Conservation (phyloP, 2,329 filamentous ascomycete species). For the Chrysoporthe cubensis region DNA sequence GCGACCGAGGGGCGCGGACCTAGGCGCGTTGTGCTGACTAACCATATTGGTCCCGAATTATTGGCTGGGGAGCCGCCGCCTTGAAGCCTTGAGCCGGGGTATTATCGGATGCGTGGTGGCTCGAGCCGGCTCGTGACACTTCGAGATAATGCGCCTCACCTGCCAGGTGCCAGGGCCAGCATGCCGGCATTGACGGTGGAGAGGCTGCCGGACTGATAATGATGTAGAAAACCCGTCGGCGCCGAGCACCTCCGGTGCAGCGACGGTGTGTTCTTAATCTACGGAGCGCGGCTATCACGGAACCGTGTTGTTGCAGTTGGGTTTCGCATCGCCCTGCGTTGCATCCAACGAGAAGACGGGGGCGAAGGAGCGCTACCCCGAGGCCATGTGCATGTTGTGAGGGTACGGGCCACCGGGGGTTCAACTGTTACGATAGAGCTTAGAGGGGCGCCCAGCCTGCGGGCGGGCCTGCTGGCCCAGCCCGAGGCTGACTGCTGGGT, state of each 20-base stretch:
- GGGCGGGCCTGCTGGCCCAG: background rate
- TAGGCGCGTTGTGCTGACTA: background rate
- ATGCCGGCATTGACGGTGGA: too few relatives aligned
- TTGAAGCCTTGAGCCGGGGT: background rate
- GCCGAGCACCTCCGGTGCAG: background rate
- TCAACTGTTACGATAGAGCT: background rate
- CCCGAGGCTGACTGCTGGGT: background rate
- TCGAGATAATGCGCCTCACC: background rate
- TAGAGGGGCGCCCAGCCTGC: background rate
- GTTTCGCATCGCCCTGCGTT: conserved; percentile 3
- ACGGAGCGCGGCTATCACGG: background rate
- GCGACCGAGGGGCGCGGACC: background rate
- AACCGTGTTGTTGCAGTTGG: background rate
- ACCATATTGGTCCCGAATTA: background rate
- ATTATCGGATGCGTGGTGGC: background rate
- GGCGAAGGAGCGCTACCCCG: background rate
- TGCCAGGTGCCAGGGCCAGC: too few relatives aligned
- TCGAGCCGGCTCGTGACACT: background rate
- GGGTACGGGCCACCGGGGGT: background rate
- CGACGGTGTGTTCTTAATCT: background rate
- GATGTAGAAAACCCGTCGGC: too few relatives aligned
- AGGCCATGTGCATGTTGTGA: background rate
- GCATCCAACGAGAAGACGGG: background rate
- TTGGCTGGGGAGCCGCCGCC: background rate
- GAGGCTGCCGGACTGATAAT: background rate